Evolutionary conservation across 1,139 yeast species (phyloP), one percentile per base, ranked within the genome.

Genomic region (Sugiyamaella pinicola): DNA sequence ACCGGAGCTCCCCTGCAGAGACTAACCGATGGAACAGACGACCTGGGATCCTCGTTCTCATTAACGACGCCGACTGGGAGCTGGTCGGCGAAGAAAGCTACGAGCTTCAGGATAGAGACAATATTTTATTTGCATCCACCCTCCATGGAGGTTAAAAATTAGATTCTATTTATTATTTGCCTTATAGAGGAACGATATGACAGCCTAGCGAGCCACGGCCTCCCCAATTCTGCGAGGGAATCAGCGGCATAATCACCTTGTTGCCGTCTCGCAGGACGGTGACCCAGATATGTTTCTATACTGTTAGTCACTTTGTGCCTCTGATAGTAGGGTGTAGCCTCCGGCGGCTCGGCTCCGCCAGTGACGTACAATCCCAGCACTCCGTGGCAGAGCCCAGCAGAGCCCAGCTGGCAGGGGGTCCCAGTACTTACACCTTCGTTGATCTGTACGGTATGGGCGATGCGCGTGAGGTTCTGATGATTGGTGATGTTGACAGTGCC

Each of bases 41-140:
- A 51, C 96, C 98, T 0, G 99, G 99, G 1, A 89, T 93, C 43
- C 74, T 93, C 58, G 96, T 93, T 7, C 77, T 93, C 53, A 85
- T 93, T 59, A 93, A 93, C 65, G 99, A 93, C 65, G 84, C 96
- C 0, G 99, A 93, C 71, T 93, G 99, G 99, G 99, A 93, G 65
- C 72, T 93, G 28, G 96, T 90, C 67, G 98, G 91, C 10, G 90
- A 84, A 70, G 93, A 87, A 63, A 85, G 81, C 8, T 90, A 90
- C 63, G 81, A 78, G 15, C 69, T 93, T 18, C 87, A 87, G 65
- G 73, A 79, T 45, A 85, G 88, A 13, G 99, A 93, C 69, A 78
- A 82, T 26, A 78, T 93, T 41, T 82, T 95, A 3, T 91, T 93
- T 65, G 93, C 97, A 4, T 87, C 96, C 49, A 93, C 99, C 2